These are phyloP conservation scores for Forsythia viridissima DNA, from an alignment of 257 asterid genomes.

Conservation along the genomic window DNA sequence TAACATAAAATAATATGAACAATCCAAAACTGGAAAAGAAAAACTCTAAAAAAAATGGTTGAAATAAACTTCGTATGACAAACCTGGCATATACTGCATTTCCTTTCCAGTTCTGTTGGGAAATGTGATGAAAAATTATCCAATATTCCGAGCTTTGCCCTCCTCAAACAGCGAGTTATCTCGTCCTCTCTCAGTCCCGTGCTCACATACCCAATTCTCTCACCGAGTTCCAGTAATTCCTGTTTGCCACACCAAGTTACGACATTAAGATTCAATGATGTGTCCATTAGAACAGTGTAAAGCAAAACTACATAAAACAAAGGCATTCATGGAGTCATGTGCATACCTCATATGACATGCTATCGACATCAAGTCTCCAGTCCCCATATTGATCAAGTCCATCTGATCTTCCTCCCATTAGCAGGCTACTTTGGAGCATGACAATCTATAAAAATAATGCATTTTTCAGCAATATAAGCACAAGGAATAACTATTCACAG, in stretches of 20 bases:
- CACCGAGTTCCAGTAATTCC: constrained; percentile 94
- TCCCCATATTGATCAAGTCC: constrained; percentile 57
- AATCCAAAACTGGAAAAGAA: neutral
- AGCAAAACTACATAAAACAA: constrained; percentile 12
- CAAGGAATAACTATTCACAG: neutral
- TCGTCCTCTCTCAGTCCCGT: constrained; percentile 81
- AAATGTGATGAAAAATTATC: constrained; percentile 36
- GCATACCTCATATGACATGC: constrained; percentile 85
- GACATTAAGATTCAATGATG: neutral
- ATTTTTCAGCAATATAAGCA: neutral
- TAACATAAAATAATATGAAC: neutral
- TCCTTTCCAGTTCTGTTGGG: constrained; percentile 46
- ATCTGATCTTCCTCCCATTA: constrained; percentile 65
- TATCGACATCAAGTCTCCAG: constrained; percentile 76
- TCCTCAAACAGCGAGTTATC: constrained; percentile 60
- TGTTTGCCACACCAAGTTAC: constrained; percentile 29
- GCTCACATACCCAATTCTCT: constrained; percentile 77
- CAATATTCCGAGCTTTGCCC: constrained; percentile 35
- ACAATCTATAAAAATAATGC: constrained; percentile 50
- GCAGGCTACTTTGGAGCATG: constrained; percentile 65
- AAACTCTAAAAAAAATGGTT: neutral
- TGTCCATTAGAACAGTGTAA: neutral
- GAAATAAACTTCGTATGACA: constrained; percentile 3
- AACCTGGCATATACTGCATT: constrained; percentile 95
- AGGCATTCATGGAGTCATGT: neutral